Base-by-base conservation (phyloP, 2,329 filamentous ascomycete species). In the Mycogone perniciosa region DNA sequence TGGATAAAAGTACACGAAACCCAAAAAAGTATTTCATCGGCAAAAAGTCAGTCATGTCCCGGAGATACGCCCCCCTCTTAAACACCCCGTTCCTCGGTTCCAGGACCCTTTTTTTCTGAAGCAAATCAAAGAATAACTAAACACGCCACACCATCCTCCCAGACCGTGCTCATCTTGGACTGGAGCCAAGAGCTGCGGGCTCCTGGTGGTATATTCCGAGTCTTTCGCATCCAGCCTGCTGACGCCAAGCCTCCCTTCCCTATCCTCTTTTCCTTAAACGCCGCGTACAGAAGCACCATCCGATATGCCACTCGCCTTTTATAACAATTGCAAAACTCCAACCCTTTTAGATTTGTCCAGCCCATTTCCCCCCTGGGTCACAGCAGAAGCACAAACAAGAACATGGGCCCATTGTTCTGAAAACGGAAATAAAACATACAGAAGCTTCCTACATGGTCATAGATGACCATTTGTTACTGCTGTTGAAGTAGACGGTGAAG, bases 401-500 rank as follows among this genome's bases (percentile, higher is more conserved):
- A 46, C 57, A 57, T 46, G 35, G 39, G 49, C 20, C 47, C 49
- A 30, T 47, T 41, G 7, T 41, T 35, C 11, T 40, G 26, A 27
- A 31, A 30, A 13, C 34, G 34, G 54, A 56, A 55, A 50, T 50
- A 56, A 59, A 56, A 59, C 58, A 51, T 62, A 66, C 56, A 60
- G 20, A 42, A 48, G 52, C 53, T 52, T 59, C 56, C 49, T 60
- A 54, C 57, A 56, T 31, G 11, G 50, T 57, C 54, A 62, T 57
- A 57, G 55, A 47, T 56, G 56, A 33, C 64, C 61, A 50, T 67
- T 67, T 44, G 59, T 54, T 40, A 59, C 51, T n/a, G 61, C 52
- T 9, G 59, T 54, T 9, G 57, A 44, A 4, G 56, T 33, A 6
- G 59, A 44, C 10, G 63, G 48, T 7, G 56, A 50, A 31, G 60